Evolutionary conservation across 306 rosid genomes (phyloP).

Genomic region (Quercus cerris): DNA sequence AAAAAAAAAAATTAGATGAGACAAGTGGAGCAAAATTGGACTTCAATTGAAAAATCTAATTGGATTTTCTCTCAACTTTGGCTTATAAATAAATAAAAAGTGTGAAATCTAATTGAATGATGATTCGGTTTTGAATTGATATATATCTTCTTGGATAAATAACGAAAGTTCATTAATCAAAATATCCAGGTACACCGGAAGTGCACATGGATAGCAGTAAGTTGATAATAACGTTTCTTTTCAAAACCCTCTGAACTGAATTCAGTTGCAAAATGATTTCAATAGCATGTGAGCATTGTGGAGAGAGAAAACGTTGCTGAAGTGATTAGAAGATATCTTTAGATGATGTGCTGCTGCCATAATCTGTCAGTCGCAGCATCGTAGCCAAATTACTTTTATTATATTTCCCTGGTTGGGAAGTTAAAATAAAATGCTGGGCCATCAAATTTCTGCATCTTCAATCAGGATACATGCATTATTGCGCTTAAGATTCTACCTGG

Average conservation of each 20-base stretch:
- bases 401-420: constrained; percentile 7
- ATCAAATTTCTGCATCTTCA: neutral
- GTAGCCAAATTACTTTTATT: neutral
- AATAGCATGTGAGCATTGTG: neutral
- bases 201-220: no score
- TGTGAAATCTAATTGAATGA: neutral
- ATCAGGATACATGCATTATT: neutral
- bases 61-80: no score
- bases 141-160: neutral
- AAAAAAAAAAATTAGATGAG: no score
- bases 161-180: no score
- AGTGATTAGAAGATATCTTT: neutral
- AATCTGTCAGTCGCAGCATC: neutral
- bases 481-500: neutral
- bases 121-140: neutral
- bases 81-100: neutral
- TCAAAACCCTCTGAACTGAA: neutral
- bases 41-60: no score
- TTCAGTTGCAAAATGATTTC: neutral
- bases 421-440: neutral
- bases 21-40: no score
- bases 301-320: neutral
- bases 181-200: no score
- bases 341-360: neutral
- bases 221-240: neutral